Percentiles rank a stretch among this genome's conserved stretches.
Conservation (phyloP, 2,329 filamentous ascomycete genomes). For the Bipolaris oryzae region DNA sequence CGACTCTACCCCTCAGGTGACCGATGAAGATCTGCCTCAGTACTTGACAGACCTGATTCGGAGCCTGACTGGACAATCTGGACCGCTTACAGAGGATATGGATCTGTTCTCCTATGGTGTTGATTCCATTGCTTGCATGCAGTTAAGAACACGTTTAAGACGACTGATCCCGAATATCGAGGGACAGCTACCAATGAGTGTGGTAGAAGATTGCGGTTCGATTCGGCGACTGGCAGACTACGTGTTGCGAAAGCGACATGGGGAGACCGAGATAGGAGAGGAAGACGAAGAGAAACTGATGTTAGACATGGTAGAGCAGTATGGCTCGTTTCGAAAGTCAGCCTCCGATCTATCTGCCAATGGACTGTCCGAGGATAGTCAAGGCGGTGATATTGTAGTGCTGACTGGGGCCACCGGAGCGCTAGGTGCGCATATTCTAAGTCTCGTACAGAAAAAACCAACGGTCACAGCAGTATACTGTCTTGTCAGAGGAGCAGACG, state of each 20-base stretch:
- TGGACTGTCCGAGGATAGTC: neutral
- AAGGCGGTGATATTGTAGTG: slow-evolving; percentile 34
- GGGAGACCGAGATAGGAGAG: slow-evolving; percentile 34
- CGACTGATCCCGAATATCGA: slow-evolving; percentile 43
- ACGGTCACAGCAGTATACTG: slow-evolving; percentile 59
- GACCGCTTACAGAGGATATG: slow-evolving; percentile 42
- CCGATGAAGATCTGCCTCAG: slow-evolving; percentile 37
- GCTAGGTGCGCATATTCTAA: slow-evolving; percentile 59
- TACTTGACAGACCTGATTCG: slow-evolving; percentile 30
- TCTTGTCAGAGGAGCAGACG: slow-evolving; percentile 57
- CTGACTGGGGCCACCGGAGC: slow-evolving; percentile 60
- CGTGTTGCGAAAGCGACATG: slow-evolving; percentile 50
- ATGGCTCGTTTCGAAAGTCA: slow-evolving; percentile 50
- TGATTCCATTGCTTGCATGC: slow-evolving; percentile 64
- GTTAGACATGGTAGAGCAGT: slow-evolving; percentile 56
- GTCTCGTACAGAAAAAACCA: slow-evolving; percentile 50
- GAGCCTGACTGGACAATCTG: slow-evolving; percentile 29
- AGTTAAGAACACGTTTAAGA: slow-evolving; percentile 53
- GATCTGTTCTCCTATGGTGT: slow-evolving; percentile 66
- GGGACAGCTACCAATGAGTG: slow-evolving; percentile 59
- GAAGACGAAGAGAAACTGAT: slow-evolving; percentile 52
- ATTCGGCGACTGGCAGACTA: slow-evolving; percentile 52
- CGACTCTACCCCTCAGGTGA: slow-evolving; percentile 19
- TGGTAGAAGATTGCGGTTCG: slow-evolving; percentile 66
- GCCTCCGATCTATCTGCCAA: slow-evolving; percentile 2